Percentiles rank a stretch among this genome's conserved stretches.
Evolutionary conservation across 1,139 yeast genomes (phyloP).

Genomic region (Pichia sp.): DNA sequence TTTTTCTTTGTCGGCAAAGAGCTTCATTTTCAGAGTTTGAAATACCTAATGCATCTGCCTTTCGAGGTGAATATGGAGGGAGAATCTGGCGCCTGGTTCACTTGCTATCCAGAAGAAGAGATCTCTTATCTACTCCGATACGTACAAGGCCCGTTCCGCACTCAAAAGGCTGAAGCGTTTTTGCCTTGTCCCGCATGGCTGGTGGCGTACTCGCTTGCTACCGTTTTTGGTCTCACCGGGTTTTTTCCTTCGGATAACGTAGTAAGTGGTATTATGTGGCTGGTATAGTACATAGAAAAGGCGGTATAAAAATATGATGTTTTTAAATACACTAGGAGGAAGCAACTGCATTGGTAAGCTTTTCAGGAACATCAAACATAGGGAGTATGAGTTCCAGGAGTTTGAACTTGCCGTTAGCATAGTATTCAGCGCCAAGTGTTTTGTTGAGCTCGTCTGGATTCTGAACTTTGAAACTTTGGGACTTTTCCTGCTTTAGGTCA

Average conservation of each 20-base stretch:
- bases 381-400: conserved; percentile 58
- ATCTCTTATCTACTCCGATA: too few relatives aligned
- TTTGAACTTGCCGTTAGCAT: conserved; percentile 37
- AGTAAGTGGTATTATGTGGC: too few relatives aligned
- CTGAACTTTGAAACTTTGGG: conserved; percentile 21
- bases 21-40: neutral
- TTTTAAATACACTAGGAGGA: neutral
- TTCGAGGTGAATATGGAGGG: too few relatives aligned
- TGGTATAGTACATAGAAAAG: conserved; percentile 24
- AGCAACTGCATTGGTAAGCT: conserved; percentile 21
- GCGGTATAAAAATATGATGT: neutral
- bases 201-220: too few relatives aligned
- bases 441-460: conserved; percentile 37
- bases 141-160: too few relatives aligned
- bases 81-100: too few relatives aligned
- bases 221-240: too few relatives aligned
- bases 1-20: neutral
- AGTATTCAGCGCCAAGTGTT: conserved; percentile 36
- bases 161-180: too few relatives aligned
- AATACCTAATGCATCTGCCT: too few relatives aligned
- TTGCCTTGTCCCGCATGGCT: neutral
- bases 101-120: too few relatives aligned
- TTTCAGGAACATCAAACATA: conserved; percentile 58
- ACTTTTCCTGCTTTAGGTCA: conserved; percentile 44
- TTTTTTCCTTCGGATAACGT: too few relatives aligned